Percentiles rank a stretch among this genome's conserved stretches.
Evolutionary conservation across 345 rosid genomes (phyloP).

Genomic region (Dipteronia dyeriana): DNA sequence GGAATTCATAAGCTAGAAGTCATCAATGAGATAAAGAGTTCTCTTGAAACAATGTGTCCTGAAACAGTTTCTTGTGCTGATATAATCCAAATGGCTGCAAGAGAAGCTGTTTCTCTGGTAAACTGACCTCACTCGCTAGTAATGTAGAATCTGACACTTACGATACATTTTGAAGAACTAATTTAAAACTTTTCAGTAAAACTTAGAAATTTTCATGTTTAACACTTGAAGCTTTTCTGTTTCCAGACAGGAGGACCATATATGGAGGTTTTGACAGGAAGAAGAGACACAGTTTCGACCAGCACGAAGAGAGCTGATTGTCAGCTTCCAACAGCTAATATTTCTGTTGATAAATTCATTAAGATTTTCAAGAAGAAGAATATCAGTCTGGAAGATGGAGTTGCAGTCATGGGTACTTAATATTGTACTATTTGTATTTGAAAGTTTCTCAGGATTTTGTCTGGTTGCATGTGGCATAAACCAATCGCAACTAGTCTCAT

Average conservation of each 20-base stretch:
- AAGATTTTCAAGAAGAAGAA: conserved; percentile 1
- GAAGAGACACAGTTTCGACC: conserved; percentile 7
- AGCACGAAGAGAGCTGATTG: background rate
- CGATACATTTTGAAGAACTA: no score
- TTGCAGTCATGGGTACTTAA: conserved; percentile 15
- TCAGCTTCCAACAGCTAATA: background rate
- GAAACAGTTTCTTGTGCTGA: conserved; percentile 17
- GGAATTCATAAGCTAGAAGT: conserved; percentile 8
- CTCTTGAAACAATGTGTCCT: conserved; percentile 13
- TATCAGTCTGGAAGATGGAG: conserved; percentile 13
- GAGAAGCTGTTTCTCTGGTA: conserved; percentile 6
- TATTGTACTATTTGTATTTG: background rate
- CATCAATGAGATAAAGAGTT: conserved; percentile 8
- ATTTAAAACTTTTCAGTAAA: background rate
- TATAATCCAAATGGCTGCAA: conserved; percentile 14
- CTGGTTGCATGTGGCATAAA: no score
- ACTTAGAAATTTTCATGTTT: background rate
- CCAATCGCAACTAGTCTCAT: background rate
- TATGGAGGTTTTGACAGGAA: conserved; percentile 10
- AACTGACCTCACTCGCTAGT: background rate
- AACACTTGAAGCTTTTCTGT: background rate
- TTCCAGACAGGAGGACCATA: conserved; percentile 12
- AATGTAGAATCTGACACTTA: no score
- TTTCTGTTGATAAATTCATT: background rate
- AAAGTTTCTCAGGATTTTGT: no score